Evolutionary conservation across 2,329 filamentous ascomycete species (phyloP).

Genomic region (Fusarium sp.): DNA sequence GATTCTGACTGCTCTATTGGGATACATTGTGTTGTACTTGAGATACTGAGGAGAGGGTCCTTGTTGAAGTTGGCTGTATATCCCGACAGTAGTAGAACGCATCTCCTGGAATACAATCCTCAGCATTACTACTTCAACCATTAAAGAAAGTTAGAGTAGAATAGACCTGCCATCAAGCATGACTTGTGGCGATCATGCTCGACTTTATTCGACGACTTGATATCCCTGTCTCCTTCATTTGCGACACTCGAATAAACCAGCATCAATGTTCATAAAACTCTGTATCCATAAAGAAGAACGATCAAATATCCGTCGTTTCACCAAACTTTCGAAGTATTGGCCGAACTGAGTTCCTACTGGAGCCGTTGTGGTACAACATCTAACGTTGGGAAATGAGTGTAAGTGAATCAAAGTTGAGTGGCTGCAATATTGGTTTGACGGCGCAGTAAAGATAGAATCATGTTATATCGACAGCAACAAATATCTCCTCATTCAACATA

Average conservation of each 20-base stretch:
- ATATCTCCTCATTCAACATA: neutral
- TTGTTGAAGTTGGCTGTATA: conserved; percentile 1
- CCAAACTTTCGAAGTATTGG: conserved; percentile 28
- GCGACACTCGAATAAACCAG: neutral
- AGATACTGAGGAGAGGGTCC: neutral
- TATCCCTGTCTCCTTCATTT: neutral
- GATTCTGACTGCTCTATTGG: conserved; percentile 30
- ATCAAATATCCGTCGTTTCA: conserved; percentile 20
- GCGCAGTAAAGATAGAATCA: conserved; percentile 1
- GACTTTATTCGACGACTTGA: neutral
- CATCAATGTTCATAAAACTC: conserved; percentile 1
- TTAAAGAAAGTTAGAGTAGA: neutral
- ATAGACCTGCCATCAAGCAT: neutral
- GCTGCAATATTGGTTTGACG: conserved; percentile 19
- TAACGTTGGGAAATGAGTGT: conserved; percentile 25
- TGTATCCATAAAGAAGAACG: neutral
- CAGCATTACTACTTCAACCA: too few relatives aligned
- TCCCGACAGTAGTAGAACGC: neutral
- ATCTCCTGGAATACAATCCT: neutral
- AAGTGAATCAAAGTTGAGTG: conserved; percentile 16
- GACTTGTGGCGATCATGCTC: neutral
- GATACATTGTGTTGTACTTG: conserved; percentile 23
- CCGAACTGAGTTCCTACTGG: conserved; percentile 22
- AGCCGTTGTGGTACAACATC: conserved; percentile 33
- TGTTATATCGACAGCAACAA: neutral